Evolutionary conservation across 1,284 basidiomycete species (phyloP).

Genomic region (Boletellus deceptivus): DNA sequence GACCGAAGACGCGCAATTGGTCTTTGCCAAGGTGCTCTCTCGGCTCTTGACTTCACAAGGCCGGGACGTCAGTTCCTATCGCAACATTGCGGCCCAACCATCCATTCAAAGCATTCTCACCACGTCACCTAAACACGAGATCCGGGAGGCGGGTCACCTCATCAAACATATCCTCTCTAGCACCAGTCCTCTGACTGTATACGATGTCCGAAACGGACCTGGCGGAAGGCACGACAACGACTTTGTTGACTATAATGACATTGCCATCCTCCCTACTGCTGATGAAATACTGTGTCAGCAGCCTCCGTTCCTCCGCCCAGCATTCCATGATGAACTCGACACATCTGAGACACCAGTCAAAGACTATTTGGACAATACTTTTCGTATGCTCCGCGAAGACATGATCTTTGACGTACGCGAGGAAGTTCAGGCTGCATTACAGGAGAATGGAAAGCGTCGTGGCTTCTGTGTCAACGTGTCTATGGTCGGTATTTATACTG

Average conservation of each 20-base stretch:
- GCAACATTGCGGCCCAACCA: conserved; percentile 20
- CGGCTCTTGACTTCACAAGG: conserved; percentile 39
- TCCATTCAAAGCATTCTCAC: conserved; percentile 13
- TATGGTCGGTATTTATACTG: conserved; percentile 39
- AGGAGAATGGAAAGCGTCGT: conserved; percentile 42
- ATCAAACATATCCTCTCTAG: conserved; percentile 43
- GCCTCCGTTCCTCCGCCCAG: conserved; percentile 45
- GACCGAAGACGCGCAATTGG: conserved; percentile 33
- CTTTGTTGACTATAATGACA: conserved; percentile 33
- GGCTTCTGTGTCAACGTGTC: conserved; percentile 41
- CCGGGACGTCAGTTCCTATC: conserved; percentile 11
- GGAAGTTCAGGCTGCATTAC: conserved; percentile 44
- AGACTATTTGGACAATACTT: conserved; percentile 60
- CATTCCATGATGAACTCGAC: conserved; percentile 40
- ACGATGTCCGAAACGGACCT: conserved; percentile 31
- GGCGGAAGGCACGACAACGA: conserved; percentile 71
- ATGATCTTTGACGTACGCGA: conserved; percentile 63
- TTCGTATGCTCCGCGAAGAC: conserved; percentile 62
- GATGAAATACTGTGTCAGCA: conserved; percentile 51
- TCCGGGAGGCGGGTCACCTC: conserved; percentile 39
- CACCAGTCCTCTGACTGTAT: conserved; percentile 3
- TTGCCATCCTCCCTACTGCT: conserved; percentile 58
- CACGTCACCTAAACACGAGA: conserved; percentile 34
- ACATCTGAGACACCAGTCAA: conserved; percentile 36
- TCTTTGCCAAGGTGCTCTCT: conserved; percentile 52